Evolutionary conservation across 208 protist genomes (phyloP).

Genomic region (Trypanosoma caninum): DNA sequence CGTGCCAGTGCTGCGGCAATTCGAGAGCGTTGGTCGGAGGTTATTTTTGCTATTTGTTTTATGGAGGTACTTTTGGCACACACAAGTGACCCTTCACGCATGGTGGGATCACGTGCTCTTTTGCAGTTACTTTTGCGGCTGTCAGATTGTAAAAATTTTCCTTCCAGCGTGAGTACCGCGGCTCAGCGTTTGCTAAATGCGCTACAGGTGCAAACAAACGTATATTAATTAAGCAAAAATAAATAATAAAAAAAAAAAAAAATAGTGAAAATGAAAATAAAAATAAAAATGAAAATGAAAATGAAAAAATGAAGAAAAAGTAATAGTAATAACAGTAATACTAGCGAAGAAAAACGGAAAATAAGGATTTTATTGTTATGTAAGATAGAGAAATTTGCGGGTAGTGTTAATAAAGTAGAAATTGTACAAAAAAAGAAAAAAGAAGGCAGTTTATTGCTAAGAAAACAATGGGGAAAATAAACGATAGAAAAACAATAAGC

Average conservation of each 20-base stretch:
- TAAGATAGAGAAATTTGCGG: no score
- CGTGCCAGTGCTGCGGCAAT: conserved; percentile 7
- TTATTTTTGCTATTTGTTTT: conserved; percentile 20
- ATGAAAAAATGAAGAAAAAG: neutral
- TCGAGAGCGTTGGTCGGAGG: conserved; percentile 17
- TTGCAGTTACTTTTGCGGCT: conserved; percentile 16
- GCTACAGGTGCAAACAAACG: conserved; percentile 24
- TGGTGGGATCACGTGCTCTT: conserved; percentile 20
- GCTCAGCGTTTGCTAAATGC: conserved; percentile 24
- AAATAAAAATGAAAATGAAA: neutral
- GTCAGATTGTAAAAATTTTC: neutral
- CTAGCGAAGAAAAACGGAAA: no score
- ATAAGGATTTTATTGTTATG: no score
- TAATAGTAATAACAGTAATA: neutral
- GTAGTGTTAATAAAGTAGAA: no score
- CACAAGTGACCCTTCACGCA: conserved; percentile 6
- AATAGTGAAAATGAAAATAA: neutral
- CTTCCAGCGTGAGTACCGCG: neutral
- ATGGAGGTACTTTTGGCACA: conserved; percentile 24
- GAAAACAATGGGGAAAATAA: no score
- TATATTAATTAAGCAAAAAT: neutral
- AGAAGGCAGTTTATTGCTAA: no score
- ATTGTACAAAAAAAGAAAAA: no score
- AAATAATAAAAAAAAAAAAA: neutral
- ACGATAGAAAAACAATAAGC: no score